These are phyloP conservation scores for Agaricus blazei DNA, from an alignment of 768 basidiomycete genomes.

Conservation along the genomic window DNA sequence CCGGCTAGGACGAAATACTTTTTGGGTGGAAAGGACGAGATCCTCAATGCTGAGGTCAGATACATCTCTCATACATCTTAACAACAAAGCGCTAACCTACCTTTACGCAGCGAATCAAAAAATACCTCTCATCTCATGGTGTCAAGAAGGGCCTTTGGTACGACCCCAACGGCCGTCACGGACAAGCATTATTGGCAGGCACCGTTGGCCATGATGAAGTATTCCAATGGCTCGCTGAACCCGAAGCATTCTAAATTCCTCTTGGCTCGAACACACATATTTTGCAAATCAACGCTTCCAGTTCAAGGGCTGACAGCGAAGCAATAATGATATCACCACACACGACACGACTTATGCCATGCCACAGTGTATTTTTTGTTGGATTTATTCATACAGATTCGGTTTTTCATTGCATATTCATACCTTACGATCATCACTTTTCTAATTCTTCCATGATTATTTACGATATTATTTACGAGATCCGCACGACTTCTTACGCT, in stretches of 20 bases:
- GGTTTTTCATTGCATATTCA: not conserved
- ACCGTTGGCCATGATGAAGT: slow-evolving; percentile 51
- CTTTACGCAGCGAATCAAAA: slow-evolving; percentile 53
- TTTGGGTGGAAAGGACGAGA: slow-evolving; percentile 78
- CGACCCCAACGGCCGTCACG: slow-evolving; percentile 59
- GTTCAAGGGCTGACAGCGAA: not conserved
- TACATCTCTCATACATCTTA: not conserved
- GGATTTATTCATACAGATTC: not conserved
- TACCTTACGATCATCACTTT: not conserved
- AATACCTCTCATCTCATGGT: slow-evolving; percentile 74
- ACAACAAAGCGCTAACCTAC: not conserved
- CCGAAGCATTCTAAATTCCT: not conserved
- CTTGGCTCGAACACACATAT: not conserved
- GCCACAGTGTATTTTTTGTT: not conserved
- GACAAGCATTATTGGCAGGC: slow-evolving; percentile 50
- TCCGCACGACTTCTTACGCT: no score
- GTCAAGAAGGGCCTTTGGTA: slow-evolving; percentile 61
- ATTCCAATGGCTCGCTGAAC: slow-evolving; percentile 52
- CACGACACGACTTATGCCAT: not conserved
- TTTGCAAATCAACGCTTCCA: no score
- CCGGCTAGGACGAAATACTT: slow-evolving; percentile 64
- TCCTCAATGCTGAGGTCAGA: slow-evolving; percentile 67
- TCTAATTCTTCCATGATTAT: not conserved
- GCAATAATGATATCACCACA: not conserved
- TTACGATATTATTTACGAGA: no score